Evolutionary conservation across 306 rosid genomes (phyloP).

Genomic region (Castanea mollissima): DNA sequence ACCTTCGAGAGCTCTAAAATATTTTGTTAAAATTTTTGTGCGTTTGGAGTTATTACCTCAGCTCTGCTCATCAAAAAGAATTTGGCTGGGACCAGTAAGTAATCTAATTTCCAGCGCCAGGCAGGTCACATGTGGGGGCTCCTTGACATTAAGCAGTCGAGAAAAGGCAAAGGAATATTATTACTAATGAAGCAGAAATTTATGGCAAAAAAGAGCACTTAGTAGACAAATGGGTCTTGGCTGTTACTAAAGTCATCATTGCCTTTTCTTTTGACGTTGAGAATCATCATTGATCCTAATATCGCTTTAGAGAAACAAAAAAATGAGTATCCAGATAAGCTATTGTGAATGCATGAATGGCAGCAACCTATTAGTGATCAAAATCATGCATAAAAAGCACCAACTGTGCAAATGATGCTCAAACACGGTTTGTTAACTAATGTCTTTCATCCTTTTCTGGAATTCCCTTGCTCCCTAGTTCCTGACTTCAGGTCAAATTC

Average conservation of each 20-base stretch:
- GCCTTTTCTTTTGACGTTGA: neutral
- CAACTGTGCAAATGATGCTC: constrained; percentile 2
- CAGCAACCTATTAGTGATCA: constrained; percentile 23
- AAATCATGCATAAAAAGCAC: constrained; percentile 22
- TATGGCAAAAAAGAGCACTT: constrained; percentile 37
- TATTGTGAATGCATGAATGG: constrained; percentile 29
- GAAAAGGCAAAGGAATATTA: constrained; percentile 30
- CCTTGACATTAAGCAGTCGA: constrained; percentile 25
- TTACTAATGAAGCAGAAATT: constrained; percentile 39
- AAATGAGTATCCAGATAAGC: constrained; percentile 25
- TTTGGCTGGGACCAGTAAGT: neutral
- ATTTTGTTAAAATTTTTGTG: no score
- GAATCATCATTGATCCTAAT: neutral
- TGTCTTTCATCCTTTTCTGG: neutral
- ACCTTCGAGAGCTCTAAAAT: no score
- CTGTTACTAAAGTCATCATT: constrained; percentile 41
- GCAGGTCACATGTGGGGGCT: constrained; percentile 40
- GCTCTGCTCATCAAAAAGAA: neutral
- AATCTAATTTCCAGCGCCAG: constrained; percentile 10
- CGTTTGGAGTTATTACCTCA: neutral
- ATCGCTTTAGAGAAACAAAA: constrained; percentile 14
- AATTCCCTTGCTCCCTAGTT: neutral
- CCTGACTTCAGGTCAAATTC: neutral
- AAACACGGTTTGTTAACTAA: neutral
- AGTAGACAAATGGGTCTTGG: constrained; percentile 39